Evolutionary conservation across 2,329 filamentous ascomycete species (phyloP).

Genomic region (Calonectria pseudoturangicola): DNA sequence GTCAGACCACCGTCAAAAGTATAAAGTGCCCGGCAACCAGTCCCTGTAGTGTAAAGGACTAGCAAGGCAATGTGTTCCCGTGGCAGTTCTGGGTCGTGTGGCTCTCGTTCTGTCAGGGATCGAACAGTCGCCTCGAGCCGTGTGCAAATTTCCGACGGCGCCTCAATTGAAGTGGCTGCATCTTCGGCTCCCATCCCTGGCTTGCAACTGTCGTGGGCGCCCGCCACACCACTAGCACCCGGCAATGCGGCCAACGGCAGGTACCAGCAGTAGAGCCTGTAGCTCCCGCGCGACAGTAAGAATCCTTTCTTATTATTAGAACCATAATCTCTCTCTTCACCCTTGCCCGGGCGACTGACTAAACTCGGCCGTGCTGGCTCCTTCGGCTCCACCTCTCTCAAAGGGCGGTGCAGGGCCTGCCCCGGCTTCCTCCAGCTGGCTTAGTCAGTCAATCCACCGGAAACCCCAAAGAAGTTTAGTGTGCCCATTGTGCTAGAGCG

Average conservation of each 20-base stretch:
- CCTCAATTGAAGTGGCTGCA: too few species aligned
- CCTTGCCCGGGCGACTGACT: background rate
- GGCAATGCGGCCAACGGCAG: too few species aligned
- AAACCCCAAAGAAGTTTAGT: background rate
- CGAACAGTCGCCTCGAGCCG: background rate
- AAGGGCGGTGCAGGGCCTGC: background rate
- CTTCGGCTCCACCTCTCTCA: background rate
- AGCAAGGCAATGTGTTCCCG: background rate
- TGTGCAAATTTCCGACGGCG: too few species aligned
- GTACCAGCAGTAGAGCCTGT: too few species aligned
- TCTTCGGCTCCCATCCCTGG: too few species aligned
- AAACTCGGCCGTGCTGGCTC: background rate
- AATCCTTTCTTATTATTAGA: too few species aligned
- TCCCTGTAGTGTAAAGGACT: background rate
- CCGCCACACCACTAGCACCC: too few species aligned
- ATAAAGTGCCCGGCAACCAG: background rate
- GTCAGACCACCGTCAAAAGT: background rate
- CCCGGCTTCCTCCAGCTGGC: background rate
- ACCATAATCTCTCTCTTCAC: too few species aligned
- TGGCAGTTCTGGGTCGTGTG: background rate
- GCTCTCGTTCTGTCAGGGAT: background rate
- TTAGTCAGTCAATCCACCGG: background rate
- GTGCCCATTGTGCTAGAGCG: background rate
- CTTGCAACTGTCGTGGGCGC: too few species aligned
- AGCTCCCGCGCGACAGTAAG: too few species aligned